Base-by-base conservation (phyloP, 2,329 filamentous ascomycete genomes). In the Metarhizium robertsii region DNA sequence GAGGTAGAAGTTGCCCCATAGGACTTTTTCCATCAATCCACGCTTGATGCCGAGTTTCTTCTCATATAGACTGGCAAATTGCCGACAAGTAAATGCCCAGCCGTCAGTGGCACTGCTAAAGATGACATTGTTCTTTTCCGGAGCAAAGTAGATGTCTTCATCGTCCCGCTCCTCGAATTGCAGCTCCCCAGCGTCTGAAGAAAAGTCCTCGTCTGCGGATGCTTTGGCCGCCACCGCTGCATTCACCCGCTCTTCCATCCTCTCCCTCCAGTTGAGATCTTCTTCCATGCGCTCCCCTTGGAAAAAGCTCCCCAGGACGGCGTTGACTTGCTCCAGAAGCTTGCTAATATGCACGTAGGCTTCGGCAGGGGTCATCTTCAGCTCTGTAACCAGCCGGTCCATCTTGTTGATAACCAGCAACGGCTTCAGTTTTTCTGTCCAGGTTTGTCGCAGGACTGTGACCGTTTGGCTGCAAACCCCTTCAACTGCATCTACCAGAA, bases 241-340 rank as follows among this genome's bases (percentile, higher is more conserved):
- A 57, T 82, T 89, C 50, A 92, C 83, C 59, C 87, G 84, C 69
- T 95, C 88, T 65, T 99, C 94, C 72, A 97, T 89, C 57, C 83
- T 84, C 72, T 97, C 92, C 62, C 94, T 81, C 94, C 94, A 99
- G 69, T 94, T 89, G 57, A 97, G 78, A 67, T 99, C 92, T 63
- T 97, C 92, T 69, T 97, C 94, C 94, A 99, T 99, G 52, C 94
- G 85, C 72, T 99, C 94, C 53, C 94, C 94, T 64, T 96, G 91
- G 68, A 96, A 96, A 71, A 99, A 99, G 68, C 91, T 96, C 61
- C 94, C 94, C 61, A 99, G 86, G 6, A 99, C 91, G 45, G 94
- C 94, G 68, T 99, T 99, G 51, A 99, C 90, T 68, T 97, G 94
- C 69, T 97, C 94, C 7, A 99, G 73, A 3, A 97, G 79, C 68